Conservation (phyloP, 352 stramenopile species). For the Globisporangium irregulare region DNA sequence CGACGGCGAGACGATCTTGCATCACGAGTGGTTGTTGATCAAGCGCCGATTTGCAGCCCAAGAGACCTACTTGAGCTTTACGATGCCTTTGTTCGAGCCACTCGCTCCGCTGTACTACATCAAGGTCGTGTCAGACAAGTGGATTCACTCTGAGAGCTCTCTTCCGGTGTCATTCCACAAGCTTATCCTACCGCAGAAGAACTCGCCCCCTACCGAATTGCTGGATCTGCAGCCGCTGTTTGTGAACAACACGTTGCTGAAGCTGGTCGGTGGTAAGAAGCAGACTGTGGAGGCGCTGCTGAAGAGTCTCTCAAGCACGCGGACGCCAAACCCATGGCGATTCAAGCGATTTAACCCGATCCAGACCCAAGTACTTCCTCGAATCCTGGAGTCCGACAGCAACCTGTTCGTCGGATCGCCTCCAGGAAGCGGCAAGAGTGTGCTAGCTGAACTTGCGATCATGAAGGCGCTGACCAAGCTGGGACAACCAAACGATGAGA, state of each 20-base stretch:
- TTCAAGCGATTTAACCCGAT: conserved; percentile 98
- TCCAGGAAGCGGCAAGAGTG: conserved; percentile 93
- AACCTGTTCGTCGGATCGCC: conserved; percentile 96
- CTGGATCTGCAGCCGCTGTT: conserved; percentile 97
- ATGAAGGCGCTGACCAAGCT: conserved; percentile 87
- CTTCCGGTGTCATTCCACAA: conserved; percentile 98
- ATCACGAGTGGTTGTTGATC: conserved; percentile 97
- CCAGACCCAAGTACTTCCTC: conserved; percentile 97
- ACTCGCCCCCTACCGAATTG: conserved; percentile 95
- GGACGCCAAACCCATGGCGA: conserved; percentile 50
- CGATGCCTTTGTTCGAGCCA: conserved; percentile 97
- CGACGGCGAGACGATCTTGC: conserved; percentile 97
- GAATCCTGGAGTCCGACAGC: conserved; percentile 94
- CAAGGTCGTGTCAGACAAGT: conserved; percentile 96
- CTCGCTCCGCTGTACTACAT: conserved; percentile 98
- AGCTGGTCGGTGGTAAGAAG: conserved; percentile 64
- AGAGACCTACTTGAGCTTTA: conserved; percentile 91
- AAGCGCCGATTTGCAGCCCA: conserved; percentile 83
- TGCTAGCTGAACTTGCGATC: conserved; percentile 95
- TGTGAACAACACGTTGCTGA: conserved; percentile 85
- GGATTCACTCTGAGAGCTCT: conserved; percentile 96
- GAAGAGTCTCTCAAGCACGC: conserved; percentile 33
- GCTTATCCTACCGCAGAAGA: conserved; percentile 99
- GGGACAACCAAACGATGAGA: conserved; percentile 47
- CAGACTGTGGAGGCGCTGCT: conserved; percentile 51